These are phyloP conservation scores for Stemphylium beticola DNA, from an alignment of 2,329 filamentous ascomycete genomes.

Conservation along the genomic window DNA sequence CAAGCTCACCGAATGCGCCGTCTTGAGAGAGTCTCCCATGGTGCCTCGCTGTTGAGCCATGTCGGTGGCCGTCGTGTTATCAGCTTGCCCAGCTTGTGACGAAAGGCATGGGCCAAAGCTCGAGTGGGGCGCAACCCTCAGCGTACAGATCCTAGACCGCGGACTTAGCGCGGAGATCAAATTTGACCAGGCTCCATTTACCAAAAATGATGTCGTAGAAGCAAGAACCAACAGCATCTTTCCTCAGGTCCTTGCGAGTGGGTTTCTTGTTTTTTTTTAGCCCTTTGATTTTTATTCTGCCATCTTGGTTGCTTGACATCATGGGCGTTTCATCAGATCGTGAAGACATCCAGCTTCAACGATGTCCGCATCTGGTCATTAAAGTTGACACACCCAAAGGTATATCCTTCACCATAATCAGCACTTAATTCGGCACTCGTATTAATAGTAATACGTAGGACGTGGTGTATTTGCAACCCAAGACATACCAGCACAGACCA, in stretches of 20 bases:
- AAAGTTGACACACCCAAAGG: conserved; percentile 60
- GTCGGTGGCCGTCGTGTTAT: conserved; percentile 11
- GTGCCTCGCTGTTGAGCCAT: conserved; percentile 51
- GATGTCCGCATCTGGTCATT: conserved; percentile 52
- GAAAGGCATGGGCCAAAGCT: conserved; percentile 15
- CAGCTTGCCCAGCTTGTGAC: conserved; percentile 9
- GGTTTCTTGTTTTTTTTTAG: background rate
- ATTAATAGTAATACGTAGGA: conserved; percentile 47
- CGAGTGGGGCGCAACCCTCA: conserved; percentile 16
- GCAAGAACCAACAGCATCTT: background rate
- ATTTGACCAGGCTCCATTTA: conserved; percentile 2
- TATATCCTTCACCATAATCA: conserved; percentile 24
- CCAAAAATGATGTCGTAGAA: background rate
- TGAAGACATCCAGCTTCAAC: conserved; percentile 45
- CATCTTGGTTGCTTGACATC: background rate
- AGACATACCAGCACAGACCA: conserved; percentile 55
- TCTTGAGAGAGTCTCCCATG: conserved; percentile 47
- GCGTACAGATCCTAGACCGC: conserved; percentile 5
- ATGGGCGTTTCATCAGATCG: conserved; percentile 2
- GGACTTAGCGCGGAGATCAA: conserved; percentile 12
- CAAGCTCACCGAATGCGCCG: conserved; percentile 80
- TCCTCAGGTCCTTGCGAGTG: background rate
- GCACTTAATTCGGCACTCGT: too few relatives aligned
- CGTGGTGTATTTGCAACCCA: conserved; percentile 59
- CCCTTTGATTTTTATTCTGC: background rate